A percentile compares a stretch with the other conserved stretches of the same genome.
Conservation (phyloP, 2,329 filamentous ascomycete species). For the Colletotrichum scovillei region DNA sequence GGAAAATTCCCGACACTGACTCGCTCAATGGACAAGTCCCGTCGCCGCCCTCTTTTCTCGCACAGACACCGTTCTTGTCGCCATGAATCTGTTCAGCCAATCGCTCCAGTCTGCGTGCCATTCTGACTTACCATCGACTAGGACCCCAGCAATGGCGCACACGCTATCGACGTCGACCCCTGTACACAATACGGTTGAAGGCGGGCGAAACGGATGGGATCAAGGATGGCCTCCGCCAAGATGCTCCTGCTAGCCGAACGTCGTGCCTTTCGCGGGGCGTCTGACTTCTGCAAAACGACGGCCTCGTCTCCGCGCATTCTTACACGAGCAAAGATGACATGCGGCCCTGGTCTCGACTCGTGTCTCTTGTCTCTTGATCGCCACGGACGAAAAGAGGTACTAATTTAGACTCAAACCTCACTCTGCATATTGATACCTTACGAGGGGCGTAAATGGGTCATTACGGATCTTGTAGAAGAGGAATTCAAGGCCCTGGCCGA, state of each 20-base stretch:
- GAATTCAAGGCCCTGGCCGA: neutral
- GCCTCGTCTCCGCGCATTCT: slow-evolving; percentile 16
- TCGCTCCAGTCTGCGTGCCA: slow-evolving; percentile 14
- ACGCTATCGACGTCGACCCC: slow-evolving; percentile 30
- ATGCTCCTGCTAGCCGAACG: slow-evolving; percentile 17
- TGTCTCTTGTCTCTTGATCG: slow-evolving; percentile 9
- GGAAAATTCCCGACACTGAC: slow-evolving; percentile 33
- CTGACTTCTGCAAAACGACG: slow-evolving; percentile 18
- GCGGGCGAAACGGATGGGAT: slow-evolving; percentile 31
- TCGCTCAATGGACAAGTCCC: slow-evolving; percentile 15
- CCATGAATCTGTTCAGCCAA: slow-evolving; percentile 25
- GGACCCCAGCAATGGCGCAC: slow-evolving; percentile 21
- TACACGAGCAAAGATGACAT: slow-evolving; percentile 7
- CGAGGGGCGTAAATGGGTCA: too few species aligned
- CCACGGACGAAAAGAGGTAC: neutral
- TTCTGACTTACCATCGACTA: slow-evolving; percentile 16
- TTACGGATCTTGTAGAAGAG: neutral
- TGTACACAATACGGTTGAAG: slow-evolving; percentile 28
- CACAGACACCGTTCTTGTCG: slow-evolving; percentile 35
- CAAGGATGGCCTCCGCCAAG: slow-evolving; percentile 26
- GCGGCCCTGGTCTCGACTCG: slow-evolving; percentile 10
- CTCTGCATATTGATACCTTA: neutral
- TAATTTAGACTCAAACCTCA: slow-evolving; percentile 19
- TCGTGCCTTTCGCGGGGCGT: slow-evolving; percentile 18
- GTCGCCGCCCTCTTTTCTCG: neutral